phyloP scores from a whole-genome alignment of 1,284 basidiomycete genomes.

The Sporisorium exsertum region DNA sequence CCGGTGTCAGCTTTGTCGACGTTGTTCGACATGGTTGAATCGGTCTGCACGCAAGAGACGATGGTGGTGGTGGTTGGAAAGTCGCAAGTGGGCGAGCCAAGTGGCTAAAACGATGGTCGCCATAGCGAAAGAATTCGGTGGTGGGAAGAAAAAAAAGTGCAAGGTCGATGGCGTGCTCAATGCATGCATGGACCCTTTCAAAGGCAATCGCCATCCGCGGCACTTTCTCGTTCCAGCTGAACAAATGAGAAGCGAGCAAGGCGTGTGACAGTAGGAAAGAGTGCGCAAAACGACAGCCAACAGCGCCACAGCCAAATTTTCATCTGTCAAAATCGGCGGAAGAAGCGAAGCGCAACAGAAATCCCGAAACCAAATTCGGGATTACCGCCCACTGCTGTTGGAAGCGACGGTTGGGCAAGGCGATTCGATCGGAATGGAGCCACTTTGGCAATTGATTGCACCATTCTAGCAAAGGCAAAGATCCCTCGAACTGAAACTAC shows the following conservation, averaged over 20 bases:
- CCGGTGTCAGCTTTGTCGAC: conserved; percentile 14
- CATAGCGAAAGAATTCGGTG: not conserved
- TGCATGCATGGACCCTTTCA: conserved; percentile 1
- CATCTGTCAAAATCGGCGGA: not conserved
- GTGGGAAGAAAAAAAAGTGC: not conserved
- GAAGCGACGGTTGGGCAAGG: too few relatives aligned
- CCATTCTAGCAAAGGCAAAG: not conserved
- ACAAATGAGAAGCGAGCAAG: not conserved
- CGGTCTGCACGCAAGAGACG: not conserved
- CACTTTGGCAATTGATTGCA: not conserved
- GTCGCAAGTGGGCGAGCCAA: not conserved
- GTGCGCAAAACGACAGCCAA: not conserved
- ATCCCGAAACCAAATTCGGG: not conserved
- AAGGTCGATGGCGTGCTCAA: conserved; percentile 3
- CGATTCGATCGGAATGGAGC: too few relatives aligned
- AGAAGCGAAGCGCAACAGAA: too few relatives aligned
- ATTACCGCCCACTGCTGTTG: too few relatives aligned
- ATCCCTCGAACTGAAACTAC: not conserved
- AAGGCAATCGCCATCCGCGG: too few relatives aligned
- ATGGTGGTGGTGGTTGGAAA: not conserved
- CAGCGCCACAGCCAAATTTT: not conserved
- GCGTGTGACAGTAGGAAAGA: not conserved
- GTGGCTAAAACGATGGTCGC: not conserved
- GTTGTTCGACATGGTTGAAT: conserved; percentile 16
- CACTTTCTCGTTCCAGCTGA: not conserved